Percentiles rank a stretch among this genome's conserved stretches.
Evolutionary conservation across 1,139 yeast genomes (phyloP).

Genomic region (Geotrichum restrictum): DNA sequence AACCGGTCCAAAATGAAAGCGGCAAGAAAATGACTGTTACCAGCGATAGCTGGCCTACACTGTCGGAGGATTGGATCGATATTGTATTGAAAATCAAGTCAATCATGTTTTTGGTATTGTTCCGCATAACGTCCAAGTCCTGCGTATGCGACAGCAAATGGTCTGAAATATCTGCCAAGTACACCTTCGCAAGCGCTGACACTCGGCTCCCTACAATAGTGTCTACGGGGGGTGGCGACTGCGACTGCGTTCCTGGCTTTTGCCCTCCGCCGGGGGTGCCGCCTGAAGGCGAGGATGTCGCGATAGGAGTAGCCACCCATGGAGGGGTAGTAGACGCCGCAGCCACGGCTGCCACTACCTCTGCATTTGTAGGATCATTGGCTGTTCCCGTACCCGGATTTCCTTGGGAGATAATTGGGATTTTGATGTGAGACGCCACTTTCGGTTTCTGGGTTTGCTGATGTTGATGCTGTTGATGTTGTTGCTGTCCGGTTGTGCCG

Average conservation of each 20-base stretch:
- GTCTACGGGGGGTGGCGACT: background rate
- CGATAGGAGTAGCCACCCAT: background rate
- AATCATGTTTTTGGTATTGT: conserved; percentile 48
- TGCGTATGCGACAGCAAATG: conserved; percentile 49
- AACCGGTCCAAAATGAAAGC: conserved; percentile 53
- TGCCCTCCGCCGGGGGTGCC: too few species aligned
- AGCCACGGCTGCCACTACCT: conserved; percentile 9
- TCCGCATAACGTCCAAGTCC: conserved; percentile 50
- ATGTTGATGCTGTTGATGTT: too few species aligned
- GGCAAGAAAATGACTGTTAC: conserved; percentile 55
- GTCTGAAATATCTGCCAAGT: conserved; percentile 52
- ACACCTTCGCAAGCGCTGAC: conserved; percentile 43
- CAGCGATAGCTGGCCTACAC: conserved; percentile 49
- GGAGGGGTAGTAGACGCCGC: conserved; percentile 15
- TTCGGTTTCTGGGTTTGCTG: background rate
- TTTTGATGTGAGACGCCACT: background rate
- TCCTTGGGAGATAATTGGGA: conserved; percentile 11
- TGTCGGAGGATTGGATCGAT: conserved; percentile 49
- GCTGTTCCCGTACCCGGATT: conserved; percentile 4
- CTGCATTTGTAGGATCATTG: conserved; percentile 6
- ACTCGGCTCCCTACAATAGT: conserved; percentile 27
- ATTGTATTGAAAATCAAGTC: conserved; percentile 52
- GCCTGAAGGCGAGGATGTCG: background rate
- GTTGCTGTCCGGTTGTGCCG: background rate
- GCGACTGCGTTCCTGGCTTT: too few species aligned